Conservation (phyloP, 345 rosid genomes). For the Populus ilicifolia region DNA sequence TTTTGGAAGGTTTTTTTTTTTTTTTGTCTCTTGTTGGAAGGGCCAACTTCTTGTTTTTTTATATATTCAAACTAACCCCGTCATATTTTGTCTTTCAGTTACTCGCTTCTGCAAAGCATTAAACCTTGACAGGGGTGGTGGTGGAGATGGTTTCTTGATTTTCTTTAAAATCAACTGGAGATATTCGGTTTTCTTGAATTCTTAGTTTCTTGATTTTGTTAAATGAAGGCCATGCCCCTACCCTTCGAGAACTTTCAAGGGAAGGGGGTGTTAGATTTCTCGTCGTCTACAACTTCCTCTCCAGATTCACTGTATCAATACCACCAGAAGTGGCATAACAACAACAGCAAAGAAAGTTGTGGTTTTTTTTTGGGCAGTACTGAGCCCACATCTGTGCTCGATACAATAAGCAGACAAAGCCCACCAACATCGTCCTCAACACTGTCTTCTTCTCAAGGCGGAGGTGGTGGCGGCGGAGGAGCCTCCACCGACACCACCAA, state of each 20-base stretch:
- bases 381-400: slow-evolving; percentile 67
- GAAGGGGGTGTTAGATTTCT: slow-evolving; percentile 48
- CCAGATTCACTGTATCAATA: slow-evolving; percentile 26
- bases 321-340: slow-evolving; percentile 25
- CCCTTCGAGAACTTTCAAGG: slow-evolving; percentile 75
- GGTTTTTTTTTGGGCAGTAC: slow-evolving; percentile 39
- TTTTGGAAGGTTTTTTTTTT: not conserved
- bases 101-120: not conserved
- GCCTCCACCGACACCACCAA: slow-evolving; percentile 37
- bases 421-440: slow-evolving; percentile 66
- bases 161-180: slow-evolving; percentile 26
- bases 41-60: not conserved
- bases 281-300: slow-evolving; percentile 9
- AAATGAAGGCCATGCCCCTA: slow-evolving; percentile 80
- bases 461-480: slow-evolving; percentile 31
- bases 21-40: slow-evolving; percentile 1
- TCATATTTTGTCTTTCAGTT: not conserved
- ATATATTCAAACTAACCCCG: slow-evolving; percentile 1
- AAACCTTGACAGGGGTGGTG: not conserved
- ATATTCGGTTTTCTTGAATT: slow-evolving; percentile 13
- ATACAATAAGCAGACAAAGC: slow-evolving; percentile 47
- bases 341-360: slow-evolving; percentile 29
- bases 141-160: slow-evolving; percentile 1
- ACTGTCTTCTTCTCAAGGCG: slow-evolving; percentile 72
- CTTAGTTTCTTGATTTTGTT: slow-evolving; percentile 19